Evolutionary conservation across 2,329 filamentous ascomycete species (phyloP), one percentile per base, ranked within the genome.

Genomic region (Fusarium sp.): DNA sequence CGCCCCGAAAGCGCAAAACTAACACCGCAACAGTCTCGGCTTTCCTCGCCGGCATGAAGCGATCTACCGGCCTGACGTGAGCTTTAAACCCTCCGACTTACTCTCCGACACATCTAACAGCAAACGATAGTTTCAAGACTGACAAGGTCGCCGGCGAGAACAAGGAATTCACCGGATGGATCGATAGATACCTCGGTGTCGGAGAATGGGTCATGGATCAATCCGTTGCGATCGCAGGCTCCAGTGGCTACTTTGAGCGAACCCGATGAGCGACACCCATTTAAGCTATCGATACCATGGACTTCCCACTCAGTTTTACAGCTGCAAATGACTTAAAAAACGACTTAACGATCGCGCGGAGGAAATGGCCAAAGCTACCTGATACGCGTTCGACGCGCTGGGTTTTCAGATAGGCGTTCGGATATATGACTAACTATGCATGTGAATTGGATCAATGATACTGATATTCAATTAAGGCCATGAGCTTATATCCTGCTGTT

Each of bases 141-240:
- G 95, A 98, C 75, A 91, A 92, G 77, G 89, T 97, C 79, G 89
- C 92, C 37, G 86, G 87, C 81, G 94, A 97, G 66, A 96, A 91
- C 83, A 93, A 94, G 82, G 92, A 95, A 72, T 84, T 96, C 76
- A 92, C 93, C 81, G 92, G 91, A 80, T 98, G 95, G 95, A 90
- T 98, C 75, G 93, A 96, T 80, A 96, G 93, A 82, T 98, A 98
- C 83, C 91, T 98, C 47, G 94, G 94, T 72, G 92, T 98, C 23
- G 96, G 96, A 78, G 96, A 99, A 86, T 97, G 95, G 90, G 93
- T 98, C 74, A 97, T 99, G 95, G 96, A 99, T 83, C 93, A 97
- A 86, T 97, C 95, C 35, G 94, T 98, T 37, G 95, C 95, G 44
- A 90, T 98, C 64, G 94, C 97, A 81, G 93, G 94, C 46, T 92